These are phyloP conservation scores for Fusarium longipes DNA, from an alignment of 2,329 filamentous ascomycete genomes.

Conservation along the genomic window DNA sequence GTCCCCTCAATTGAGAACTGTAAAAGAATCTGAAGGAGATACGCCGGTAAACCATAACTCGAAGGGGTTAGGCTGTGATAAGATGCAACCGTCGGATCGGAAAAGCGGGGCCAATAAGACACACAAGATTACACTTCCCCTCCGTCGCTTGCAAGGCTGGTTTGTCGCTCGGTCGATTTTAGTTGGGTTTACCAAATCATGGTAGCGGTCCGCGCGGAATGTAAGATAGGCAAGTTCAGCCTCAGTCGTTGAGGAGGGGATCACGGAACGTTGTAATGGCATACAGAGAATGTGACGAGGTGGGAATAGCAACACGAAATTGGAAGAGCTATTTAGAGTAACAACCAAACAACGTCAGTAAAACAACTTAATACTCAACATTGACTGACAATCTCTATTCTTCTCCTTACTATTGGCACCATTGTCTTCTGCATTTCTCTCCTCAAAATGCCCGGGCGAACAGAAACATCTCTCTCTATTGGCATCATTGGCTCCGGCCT, in stretches of 20 bases:
- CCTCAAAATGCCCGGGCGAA: conserved; percentile 14
- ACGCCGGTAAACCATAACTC: conserved; percentile 5
- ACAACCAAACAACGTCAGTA: background rate
- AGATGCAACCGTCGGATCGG: conserved; percentile 23
- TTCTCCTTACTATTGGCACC: background rate
- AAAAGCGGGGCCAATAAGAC: background rate
- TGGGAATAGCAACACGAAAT: background rate
- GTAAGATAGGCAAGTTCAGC: background rate
- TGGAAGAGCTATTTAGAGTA: background rate
- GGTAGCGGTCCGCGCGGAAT: conserved; percentile 20
- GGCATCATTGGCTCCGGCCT: conserved; percentile 60
- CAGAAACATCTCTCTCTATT: conserved; percentile 16
- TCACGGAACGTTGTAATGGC: background rate
- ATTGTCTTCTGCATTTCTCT: background rate
- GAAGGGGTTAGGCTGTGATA: conserved; percentile 8
- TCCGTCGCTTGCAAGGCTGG: background rate
- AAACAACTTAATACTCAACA: background rate
- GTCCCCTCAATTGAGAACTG: background rate
- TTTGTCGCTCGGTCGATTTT: no score
- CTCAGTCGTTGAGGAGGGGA: background rate
- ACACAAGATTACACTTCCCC: background rate
- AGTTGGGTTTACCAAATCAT: background rate
- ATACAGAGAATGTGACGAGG: background rate
- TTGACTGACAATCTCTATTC: accelerated
- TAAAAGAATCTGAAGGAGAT: conserved; percentile 2